phyloP scores from a whole-genome alignment of 2,329 filamentous ascomycete genomes.

The Aspergillus novofumigatus region DNA sequence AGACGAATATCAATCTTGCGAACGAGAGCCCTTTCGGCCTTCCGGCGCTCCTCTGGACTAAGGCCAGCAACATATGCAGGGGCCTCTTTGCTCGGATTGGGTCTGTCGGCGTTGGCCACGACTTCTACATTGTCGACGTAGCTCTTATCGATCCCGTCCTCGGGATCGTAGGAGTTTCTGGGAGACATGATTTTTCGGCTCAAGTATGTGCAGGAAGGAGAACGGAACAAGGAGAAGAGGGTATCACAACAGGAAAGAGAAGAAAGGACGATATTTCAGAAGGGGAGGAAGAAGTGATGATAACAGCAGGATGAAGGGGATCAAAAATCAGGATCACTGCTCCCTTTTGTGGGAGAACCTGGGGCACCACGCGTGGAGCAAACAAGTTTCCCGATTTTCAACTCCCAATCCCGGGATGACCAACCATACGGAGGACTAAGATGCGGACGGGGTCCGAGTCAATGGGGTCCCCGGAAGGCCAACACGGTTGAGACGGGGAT shows the following conservation, averaged over 20 bases:
- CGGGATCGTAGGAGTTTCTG: slow-evolving; percentile 12
- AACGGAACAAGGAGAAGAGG: neutral
- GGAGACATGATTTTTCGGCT: slow-evolving; percentile 14
- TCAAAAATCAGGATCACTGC: slow-evolving; percentile 4
- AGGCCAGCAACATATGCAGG: slow-evolving; percentile 39
- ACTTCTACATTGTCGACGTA: slow-evolving; percentile 22
- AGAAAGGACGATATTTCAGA: neutral
- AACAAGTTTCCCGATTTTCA: neutral
- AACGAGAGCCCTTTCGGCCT: slow-evolving; percentile 57
- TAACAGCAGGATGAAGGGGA: neutral
- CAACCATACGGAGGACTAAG: neutral
- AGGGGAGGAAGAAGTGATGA: neutral
- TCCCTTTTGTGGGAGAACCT: slow-evolving; percentile 3
- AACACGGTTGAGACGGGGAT: neutral
- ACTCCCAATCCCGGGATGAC: neutral
- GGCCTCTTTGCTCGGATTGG: slow-evolving; percentile 25
- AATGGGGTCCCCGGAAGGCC: neutral
- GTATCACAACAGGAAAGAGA: neutral
- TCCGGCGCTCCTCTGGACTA: slow-evolving; percentile 48
- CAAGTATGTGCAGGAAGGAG: neutral
- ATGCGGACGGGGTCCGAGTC: neutral
- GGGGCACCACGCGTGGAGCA: neutral
- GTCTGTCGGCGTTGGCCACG: slow-evolving; percentile 22
- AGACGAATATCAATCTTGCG: slow-evolving; percentile 67
- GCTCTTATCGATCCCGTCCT: slow-evolving; percentile 20